Percentiles rank a stretch among this genome's conserved stretches.
These are phyloP conservation scores for Hordeum vulgare DNA, from an alignment of 176 grass and related monocot genomes.

Conservation along the genomic window MorexV3_pseudomolecules_assembly NC_058521.1:528600248-528600747, in stretches of 20 bases:
- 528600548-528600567: background rate
- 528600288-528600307: background rate
- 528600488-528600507: background rate
- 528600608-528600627: too few species aligned
- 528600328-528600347: background rate
- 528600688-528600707: background rate
- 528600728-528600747: background rate
- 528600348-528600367: background rate
- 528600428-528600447: background rate
- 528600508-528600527: background rate
- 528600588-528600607: background rate
- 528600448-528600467: background rate
- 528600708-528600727: background rate
- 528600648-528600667: too few species aligned
- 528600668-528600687: too few species aligned
- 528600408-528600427: background rate
- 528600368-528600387: background rate
- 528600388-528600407: background rate
- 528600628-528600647: too few species aligned
- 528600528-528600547: background rate
- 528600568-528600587: constrained; percentile 2
- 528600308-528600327: background rate
- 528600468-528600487: background rate
- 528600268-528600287: background rate
- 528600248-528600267: background rate